Base-by-base conservation (phyloP, 352 stramenopile genomes). In the Aphanomyces cochlioides region DNA sequence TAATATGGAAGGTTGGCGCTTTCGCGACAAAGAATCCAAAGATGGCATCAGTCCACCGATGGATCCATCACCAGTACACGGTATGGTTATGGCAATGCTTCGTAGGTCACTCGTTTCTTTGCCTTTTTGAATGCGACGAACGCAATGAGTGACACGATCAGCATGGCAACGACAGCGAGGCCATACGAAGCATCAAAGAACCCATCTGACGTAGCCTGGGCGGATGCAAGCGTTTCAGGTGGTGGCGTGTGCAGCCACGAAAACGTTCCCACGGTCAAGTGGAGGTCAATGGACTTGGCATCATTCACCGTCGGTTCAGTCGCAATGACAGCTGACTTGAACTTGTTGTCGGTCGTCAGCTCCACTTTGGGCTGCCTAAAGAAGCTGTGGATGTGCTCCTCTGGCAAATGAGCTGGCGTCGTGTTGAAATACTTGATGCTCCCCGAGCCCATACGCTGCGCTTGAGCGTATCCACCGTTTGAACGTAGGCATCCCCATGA, bases 351-450 rank as follows among this genome's bases (percentile, higher is more conserved):
- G 19, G 7, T 39, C 5, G 6, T 41, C 8, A 15, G 19, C 7
- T 40, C 54, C 5, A 61, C 54, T 39, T 37, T 41, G 19, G 54
- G 15, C 10, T 19, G 7, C 43, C n/a, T 61, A 37, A 37, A 15
- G 10, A 37, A 43, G 0, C 5, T 45, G 5, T 13, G 43, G 12
- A 1, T 3, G 10, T 61, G 54, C 10, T 61, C 54, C 1, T 61
- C 12, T 7, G 64, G 64, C 17, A 70, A 56, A 45, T 54, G 34
- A 3, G 54, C 45, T 3, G 64, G 64, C 19, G 64, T 70, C 8
- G 13, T 37, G 38, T 70, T 70, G 40, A 70, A 61, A 41, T 70
- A 70, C 36, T 70, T 56, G 40, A 70, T 61, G 39, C 48, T 47
- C 4, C 64, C 64, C 8, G 43, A 56, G 19, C 64, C 64, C 59